A percentile compares a stretch with the other conserved stretches of the same genome.
Conservation (phyloP, 208 protist genomes). For the Wallacemonas rigidus region DNA sequence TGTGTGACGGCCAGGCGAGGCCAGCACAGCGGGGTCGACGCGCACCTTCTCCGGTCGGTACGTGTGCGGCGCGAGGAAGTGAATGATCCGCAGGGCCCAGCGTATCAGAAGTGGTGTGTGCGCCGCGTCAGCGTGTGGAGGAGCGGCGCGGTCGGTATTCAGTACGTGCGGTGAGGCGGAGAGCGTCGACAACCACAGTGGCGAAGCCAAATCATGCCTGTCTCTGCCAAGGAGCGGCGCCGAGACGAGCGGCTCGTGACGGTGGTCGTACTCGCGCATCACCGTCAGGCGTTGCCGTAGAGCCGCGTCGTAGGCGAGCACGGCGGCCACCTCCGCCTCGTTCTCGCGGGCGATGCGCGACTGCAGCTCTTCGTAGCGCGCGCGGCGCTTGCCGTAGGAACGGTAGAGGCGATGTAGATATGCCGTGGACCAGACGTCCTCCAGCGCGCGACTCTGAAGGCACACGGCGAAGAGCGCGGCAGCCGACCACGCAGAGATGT, state of each 20-base stretch:
- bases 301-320: slow-evolving; percentile 22
- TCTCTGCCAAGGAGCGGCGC: background rate
- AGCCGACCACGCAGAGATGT: slow-evolving; percentile 19
- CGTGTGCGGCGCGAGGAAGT: slow-evolving; percentile 41
- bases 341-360: slow-evolving; percentile 10
- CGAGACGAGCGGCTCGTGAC: background rate
- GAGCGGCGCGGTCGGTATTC: too few relatives aligned
- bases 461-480: slow-evolving; percentile 27
- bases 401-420: slow-evolving; percentile 31
- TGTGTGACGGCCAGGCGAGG: slow-evolving; percentile 3
- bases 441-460: slow-evolving; percentile 36
- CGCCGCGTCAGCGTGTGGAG: too few relatives aligned
- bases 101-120: background rate
- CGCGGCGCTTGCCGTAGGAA: slow-evolving; percentile 21
- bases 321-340: slow-evolving; percentile 24
- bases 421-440: slow-evolving; percentile 26
- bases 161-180: too few relatives aligned
- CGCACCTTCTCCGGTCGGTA: slow-evolving; percentile 41
- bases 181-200: too few relatives aligned
- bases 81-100: slow-evolving; percentile 12
- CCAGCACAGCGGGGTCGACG: background rate
- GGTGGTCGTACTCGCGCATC: slow-evolving; percentile 4
- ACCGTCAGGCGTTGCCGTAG: slow-evolving; percentile 7
- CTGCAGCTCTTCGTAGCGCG: slow-evolving; percentile 28
- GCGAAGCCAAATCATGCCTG: too few relatives aligned